These are phyloP conservation scores for Rhizoclosmatium globosum DNA, from an alignment of 192 early-diverging fungal species.

Conservation along the genomic window DNA sequence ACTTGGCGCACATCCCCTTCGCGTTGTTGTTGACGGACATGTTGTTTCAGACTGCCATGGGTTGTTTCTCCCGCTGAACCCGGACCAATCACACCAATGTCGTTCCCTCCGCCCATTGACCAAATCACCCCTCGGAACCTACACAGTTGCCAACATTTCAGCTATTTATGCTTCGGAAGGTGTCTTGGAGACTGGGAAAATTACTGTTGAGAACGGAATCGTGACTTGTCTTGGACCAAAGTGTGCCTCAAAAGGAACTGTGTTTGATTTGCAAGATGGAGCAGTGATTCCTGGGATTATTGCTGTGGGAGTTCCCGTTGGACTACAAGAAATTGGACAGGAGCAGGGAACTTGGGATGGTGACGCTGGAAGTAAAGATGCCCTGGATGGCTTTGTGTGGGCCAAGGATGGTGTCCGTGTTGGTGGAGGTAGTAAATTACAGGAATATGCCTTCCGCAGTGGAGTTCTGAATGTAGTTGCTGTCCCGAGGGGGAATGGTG, in stretches of 20 bases:
- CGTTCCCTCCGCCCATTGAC: neutral
- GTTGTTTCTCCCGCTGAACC: neutral
- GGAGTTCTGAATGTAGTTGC: slow-evolving; percentile 70
- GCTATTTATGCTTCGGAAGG: slow-evolving; percentile 43
- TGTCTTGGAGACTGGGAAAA: slow-evolving; percentile 35
- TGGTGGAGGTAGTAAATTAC: slow-evolving; percentile 30
- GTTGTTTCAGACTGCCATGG: neutral
- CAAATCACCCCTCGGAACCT: neutral
- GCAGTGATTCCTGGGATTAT: slow-evolving; percentile 67
- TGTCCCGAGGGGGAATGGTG: slow-evolving; percentile 56
- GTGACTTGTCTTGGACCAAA: slow-evolving; percentile 56
- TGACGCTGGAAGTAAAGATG: slow-evolving; percentile 42
- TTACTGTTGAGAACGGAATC: slow-evolving; percentile 64
- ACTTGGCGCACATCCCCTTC: slow-evolving; percentile 79
- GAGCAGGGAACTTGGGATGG: slow-evolving; percentile 72
- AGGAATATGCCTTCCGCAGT: slow-evolving; percentile 43
- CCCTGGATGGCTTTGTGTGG: slow-evolving; percentile 54
- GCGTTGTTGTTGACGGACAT: slow-evolving; percentile 77
- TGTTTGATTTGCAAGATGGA: slow-evolving; percentile 62
- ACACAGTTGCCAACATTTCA: slow-evolving; percentile 54
- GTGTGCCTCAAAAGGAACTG: slow-evolving; percentile 24
- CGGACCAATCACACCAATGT: neutral
- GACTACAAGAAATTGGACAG: slow-evolving; percentile 68
- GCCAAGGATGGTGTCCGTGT: slow-evolving; percentile 63
- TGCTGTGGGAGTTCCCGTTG: slow-evolving; percentile 58